phyloP scores from a whole-genome alignment of 192 early-diverging fungal species.

The Entomortierella chlamydospora region DNA sequence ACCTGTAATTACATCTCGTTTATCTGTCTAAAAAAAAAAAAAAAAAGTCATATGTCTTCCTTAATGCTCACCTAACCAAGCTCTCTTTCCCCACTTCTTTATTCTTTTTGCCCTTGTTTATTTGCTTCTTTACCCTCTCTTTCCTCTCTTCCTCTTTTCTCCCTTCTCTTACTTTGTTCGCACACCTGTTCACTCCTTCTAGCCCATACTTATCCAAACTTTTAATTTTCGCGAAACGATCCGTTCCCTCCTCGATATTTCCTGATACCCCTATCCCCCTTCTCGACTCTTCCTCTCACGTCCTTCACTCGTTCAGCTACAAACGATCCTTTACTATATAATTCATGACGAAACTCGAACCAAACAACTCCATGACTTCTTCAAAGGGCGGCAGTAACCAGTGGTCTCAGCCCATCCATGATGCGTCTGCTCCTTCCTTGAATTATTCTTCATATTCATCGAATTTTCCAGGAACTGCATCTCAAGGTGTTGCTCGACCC shows the following conservation, averaged over 20 bases:
- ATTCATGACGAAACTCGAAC: slow-evolving; percentile 48
- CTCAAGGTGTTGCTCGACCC: slow-evolving; percentile 9
- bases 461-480: slow-evolving; percentile 21
- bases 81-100: not conserved
- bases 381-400: slow-evolving; percentile 38
- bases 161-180: not conserved
- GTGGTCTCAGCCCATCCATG: slow-evolving; percentile 36
- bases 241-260: too few species aligned
- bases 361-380: slow-evolving; percentile 35
- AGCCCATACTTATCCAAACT: not conserved
- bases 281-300: too few species aligned
- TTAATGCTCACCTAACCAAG: too few species aligned
- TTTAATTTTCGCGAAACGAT: too few species aligned
- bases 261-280: too few species aligned
- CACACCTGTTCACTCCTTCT: not conserved
- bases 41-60: too few species aligned
- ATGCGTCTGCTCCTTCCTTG: slow-evolving; percentile 15
- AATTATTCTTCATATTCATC: slow-evolving; percentile 35
- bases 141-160: not conserved
- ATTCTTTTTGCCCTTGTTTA: not conserved
- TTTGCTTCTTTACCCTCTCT: too few species aligned
- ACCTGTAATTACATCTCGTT: too few species aligned
- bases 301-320: not conserved
- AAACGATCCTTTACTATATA: not conserved
- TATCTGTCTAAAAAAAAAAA: too few species aligned